Evolutionary conservation across 257 asterid genomes (phyloP), one percentile per base, ranked within the genome.

Genomic region (Perilla frutescens): DNA sequence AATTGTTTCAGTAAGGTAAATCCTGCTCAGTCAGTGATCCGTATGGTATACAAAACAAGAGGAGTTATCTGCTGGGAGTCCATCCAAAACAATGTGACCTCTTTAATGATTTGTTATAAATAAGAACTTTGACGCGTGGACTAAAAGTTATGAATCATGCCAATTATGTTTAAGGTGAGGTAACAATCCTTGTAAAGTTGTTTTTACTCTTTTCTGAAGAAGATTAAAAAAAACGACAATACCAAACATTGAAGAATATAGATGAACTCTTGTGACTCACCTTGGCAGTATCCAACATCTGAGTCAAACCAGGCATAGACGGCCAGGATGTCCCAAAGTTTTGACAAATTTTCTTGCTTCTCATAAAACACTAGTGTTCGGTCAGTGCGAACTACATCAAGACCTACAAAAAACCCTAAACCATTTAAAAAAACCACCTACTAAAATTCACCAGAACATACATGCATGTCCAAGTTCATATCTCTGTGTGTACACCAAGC

Each of bases 271-370:
- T 57, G 47, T 40, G 29, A 81, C 92, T 73, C 80, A 90, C 99
- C 97, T 88, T 94, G 97, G 85, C 97, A 86, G 69, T 94, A 94
- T 70, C 97, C 97, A 83, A 94, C 84, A 77, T 94, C 99, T 68
- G 72, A 68, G 81, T 91, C 99, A 55, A 85, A 88, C 97, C 97
- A 94, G 63, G 97, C 81, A 73, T 94, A 94, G 59, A 91, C 96
- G 70, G 99, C 86, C 51, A 94, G 88, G 75, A 94, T 85, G 84
- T 94, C 97, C 97, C 97, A 94, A 37, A 91, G 96, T 82, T 84
- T 94, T 45, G 97, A 83, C 79, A 91, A 78, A 78, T 91, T 85
- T 58, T 87, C 87, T 82, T 88, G 94, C 74, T 87, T 94, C 87
- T 91, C 96, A 58, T 88, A 94, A 75, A 94, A 94, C 68, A 86